Evolutionary conservation across 768 basidiomycete species (phyloP).

Genomic region (Amanita rubescens): DNA sequence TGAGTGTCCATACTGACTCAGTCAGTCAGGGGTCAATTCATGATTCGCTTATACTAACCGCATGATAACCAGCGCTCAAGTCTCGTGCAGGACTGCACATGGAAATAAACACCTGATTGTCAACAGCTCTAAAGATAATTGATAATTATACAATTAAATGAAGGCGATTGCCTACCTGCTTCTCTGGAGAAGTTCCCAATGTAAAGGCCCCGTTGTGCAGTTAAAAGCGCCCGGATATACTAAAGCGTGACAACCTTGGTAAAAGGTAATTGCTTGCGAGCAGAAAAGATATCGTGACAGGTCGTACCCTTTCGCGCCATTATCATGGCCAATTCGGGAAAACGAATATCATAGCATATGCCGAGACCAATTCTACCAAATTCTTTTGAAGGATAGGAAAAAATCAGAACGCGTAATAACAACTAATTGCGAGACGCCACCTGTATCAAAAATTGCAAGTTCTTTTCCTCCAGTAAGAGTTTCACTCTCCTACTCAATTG

Average conservation of each 20-base stretch:
- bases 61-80: conserved; percentile 76
- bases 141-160: not conserved
- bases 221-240: conserved; percentile 97
- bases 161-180: conserved; percentile 47
- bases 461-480: conserved; percentile 70
- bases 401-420: not conserved
- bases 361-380: conserved; percentile 96
- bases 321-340: conserved; percentile 91
- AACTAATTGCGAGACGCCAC: conserved; percentile 30
- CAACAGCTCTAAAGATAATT: conserved; percentile 67
- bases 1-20: conserved; percentile 75
- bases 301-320: conserved; percentile 73
- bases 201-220: conserved; percentile 87
- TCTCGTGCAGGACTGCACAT: conserved; percentile 97
- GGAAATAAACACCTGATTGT: conserved; percentile 93
- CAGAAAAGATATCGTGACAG: not conserved
- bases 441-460: conserved; percentile 82
- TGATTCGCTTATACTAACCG: conserved; percentile 28
- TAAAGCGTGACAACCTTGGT: conserved; percentile 73
- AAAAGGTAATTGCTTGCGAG: not conserved
- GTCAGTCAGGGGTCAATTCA: conserved; percentile 1
- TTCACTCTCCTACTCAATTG: conserved; percentile 67
- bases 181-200: conserved; percentile 91
- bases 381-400: conserved; percentile 35
- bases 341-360: conserved; percentile 94